Conservation (phyloP, 1,139 yeast genomes). For the Blastobotrys capitulatus region DNA sequence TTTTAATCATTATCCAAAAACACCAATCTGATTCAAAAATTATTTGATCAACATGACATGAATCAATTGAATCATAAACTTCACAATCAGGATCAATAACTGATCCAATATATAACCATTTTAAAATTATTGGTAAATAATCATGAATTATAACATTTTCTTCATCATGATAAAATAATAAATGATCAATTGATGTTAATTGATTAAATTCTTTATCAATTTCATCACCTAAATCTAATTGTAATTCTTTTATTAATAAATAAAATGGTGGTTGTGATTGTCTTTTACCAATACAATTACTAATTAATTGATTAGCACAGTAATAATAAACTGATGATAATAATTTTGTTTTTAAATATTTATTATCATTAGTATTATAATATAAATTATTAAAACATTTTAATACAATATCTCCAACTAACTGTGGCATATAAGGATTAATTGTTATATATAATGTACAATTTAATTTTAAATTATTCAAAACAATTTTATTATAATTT, state of each 20-base stretch:
- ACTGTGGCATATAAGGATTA: constrained; percentile 2
- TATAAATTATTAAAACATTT: no score
- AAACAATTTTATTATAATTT: no score
- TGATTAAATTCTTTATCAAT: neutral
- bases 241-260: neutral
- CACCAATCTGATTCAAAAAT: constrained; percentile 6
- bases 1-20: neutral
- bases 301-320: no score
- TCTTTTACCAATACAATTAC: no score
- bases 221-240: neutral
- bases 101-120: constrained; percentile 7
- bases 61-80: neutral
- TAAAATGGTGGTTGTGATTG: no score
- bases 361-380: no score
- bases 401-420: no score
- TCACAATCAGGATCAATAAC: constrained; percentile 6
- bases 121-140: neutral
- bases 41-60: constrained; percentile 2
- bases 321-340: no score
- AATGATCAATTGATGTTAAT: neutral
- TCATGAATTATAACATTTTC: neutral
- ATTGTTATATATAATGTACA: neutral
- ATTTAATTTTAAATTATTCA: no score
- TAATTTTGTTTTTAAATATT: no score
- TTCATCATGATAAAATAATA: neutral